A percentile compares a stretch with the other conserved stretches of the same genome.
These are phyloP conservation scores for Phialocephala subalpina DNA, from an alignment of 2,329 filamentous ascomycete species.

Conservation along the genomic window DNA sequence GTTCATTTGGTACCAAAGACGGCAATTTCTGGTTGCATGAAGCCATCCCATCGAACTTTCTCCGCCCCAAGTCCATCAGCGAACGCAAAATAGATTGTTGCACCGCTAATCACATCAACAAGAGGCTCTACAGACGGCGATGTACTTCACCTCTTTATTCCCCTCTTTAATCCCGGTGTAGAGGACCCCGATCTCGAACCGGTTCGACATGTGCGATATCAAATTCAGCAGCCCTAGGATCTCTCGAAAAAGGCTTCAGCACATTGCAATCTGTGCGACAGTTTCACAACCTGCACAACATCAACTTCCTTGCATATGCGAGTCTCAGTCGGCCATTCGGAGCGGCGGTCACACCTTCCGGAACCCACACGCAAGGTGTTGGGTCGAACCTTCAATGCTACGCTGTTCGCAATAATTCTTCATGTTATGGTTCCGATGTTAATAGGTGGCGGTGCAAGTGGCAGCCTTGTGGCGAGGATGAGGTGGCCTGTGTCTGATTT, in stretches of 20 bases:
- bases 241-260: neutral
- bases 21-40: neutral
- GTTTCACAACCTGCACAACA: slow-evolving; percentile 9
- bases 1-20: slow-evolving; percentile 3
- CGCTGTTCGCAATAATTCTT: neutral
- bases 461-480: neutral
- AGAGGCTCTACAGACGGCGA: neutral
- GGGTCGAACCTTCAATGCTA: neutral
- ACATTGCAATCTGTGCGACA: neutral
- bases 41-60: neutral
- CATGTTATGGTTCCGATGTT: neutral
- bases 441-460: slow-evolving; percentile 6
- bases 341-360: neutral
- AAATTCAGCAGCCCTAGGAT: neutral
- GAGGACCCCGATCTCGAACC: neutral
- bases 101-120: neutral
- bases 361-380: slow-evolving; percentile 6
- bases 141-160: neutral
- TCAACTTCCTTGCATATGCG: slow-evolving; percentile 11
- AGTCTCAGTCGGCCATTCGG: neutral
- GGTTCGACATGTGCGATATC: slow-evolving; percentile 31
- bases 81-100: neutral
- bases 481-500: neutral
- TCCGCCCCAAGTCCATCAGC: neutral
- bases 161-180: neutral